phyloP scores from a whole-genome alignment of 805 yeast genomes.

The Millerago galiae region DNA sequence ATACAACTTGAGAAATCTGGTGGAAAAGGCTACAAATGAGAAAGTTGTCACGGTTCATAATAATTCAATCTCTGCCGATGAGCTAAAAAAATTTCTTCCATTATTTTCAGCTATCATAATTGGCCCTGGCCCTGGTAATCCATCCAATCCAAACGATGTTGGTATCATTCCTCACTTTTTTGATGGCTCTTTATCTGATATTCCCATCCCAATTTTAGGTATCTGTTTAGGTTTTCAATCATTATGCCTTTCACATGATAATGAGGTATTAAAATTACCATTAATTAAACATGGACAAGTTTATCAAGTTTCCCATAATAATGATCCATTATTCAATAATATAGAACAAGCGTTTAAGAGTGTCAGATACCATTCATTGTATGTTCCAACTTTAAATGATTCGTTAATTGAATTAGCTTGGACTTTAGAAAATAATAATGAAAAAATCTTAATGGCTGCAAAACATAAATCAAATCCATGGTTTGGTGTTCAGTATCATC shows the following conservation, averaged over 20 bases:
- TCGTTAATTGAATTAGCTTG: constrained; percentile 53
- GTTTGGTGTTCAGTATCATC: constrained; percentile 95
- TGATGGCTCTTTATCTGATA: constrained; percentile 24
- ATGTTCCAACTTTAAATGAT: constrained; percentile 30
- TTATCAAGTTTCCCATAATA: constrained; percentile 31
- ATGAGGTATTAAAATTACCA: constrained; percentile 42
- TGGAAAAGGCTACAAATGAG: constrained; percentile 43
- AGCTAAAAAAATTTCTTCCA: constrained; percentile 37
- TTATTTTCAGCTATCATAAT: constrained; percentile 69
- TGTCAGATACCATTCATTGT: constrained; percentile 87
- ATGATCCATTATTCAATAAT: constrained; percentile 34
- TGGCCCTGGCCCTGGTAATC: constrained; percentile 99
- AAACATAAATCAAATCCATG: constrained; percentile 56
- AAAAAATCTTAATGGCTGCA: constrained; percentile 71
- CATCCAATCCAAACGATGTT: constrained; percentile 52
- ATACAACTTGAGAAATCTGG: constrained; percentile 62
- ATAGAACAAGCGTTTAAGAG: constrained; percentile 46
- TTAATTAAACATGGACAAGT: constrained; percentile 84
- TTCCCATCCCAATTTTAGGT: constrained; percentile 67
- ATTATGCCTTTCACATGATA: constrained; percentile 59
- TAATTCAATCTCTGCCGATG: constrained; percentile 28
- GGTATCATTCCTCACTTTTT: constrained; percentile 65
- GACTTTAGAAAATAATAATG: constrained; percentile 30
- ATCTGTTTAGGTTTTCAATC: constrained; percentile 92
- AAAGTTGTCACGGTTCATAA: constrained; percentile 32